Percentiles rank a stretch among this genome's conserved stretches.
Conservation (phyloP, 495 filamentous ascomycete species). For the Aspergillus steynii region DNA sequence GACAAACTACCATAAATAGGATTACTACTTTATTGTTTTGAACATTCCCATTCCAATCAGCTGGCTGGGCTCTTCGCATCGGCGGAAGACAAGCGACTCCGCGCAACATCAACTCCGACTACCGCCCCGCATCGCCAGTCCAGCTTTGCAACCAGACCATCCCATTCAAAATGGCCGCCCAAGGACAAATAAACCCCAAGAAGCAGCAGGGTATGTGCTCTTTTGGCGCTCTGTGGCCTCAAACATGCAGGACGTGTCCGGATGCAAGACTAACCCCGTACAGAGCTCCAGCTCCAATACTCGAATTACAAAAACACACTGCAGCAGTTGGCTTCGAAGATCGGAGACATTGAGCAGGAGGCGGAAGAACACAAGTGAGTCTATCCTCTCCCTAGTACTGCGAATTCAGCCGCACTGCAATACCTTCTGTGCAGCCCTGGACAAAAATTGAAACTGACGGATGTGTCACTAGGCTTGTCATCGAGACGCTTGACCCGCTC, state of each 20-base stretch:
- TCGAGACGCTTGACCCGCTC: conserved; percentile 88
- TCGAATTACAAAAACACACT: conserved; percentile 93
- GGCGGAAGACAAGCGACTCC: neutral
- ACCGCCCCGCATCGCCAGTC: conserved; percentile 39
- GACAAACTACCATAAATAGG: too few relatives aligned
- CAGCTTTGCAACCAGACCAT: conserved; percentile 31
- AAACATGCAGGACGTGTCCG: conserved; percentile 14
- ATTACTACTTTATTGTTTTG: neutral
- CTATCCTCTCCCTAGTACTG: neutral
- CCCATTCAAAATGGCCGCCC: conserved; percentile 38
- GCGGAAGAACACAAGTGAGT: conserved; percentile 96
- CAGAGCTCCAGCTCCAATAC: conserved; percentile 93
- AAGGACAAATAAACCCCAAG: conserved; percentile 55
- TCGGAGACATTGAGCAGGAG: conserved; percentile 95
- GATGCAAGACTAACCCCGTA: conserved; percentile 18
- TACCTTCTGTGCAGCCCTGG: neutral
- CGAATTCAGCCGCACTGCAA: neutral
- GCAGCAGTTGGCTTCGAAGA: conserved; percentile 91
- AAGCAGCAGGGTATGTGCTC: conserved; percentile 77
- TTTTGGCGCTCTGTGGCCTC: conserved; percentile 15
- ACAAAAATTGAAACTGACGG: conserved; percentile 17
- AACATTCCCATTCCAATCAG: neutral
- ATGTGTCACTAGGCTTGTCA: conserved; percentile 69
- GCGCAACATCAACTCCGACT: conserved; percentile 12
- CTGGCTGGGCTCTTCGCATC: neutral